Evolutionary conservation across 2,329 filamentous ascomycete species (phyloP), one percentile per base, ranked within the genome.

Genomic region (Emergomyces orientalis): DNA sequence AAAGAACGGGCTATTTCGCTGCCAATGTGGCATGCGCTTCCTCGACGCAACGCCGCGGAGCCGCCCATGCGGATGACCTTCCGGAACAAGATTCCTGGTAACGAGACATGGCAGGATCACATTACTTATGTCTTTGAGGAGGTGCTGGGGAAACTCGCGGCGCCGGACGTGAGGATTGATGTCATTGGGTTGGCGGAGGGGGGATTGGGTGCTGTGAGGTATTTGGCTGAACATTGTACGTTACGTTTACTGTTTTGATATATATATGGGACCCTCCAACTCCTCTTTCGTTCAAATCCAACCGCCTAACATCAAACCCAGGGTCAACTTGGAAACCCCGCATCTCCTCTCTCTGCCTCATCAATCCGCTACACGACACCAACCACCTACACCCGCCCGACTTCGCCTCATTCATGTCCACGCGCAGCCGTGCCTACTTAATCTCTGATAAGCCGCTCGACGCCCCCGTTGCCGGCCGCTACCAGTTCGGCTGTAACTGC

Each of bases 171-270:
- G 0, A 81, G 80, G 54, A 70, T 96, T 25, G 86, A 91, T 70
- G 72, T 96, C 39, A 79, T 96, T 57, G 89, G 84, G 0, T 77
- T 94, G 19, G 86, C 88, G 1, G 85, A 88, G 62, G 86, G 86
- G 3, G 86, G 85, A 0, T 80, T 86, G 39, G 76, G 80, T 1
- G 77, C 85, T 0, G 74, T 87, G 34, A 70, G 75, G 17, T 87
- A 88, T 65, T 77, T 94, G 11, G 80, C 86, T 43, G 67, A 80
- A 2, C 71, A 83, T 11, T 79, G 78, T 72, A 81, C n/a, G n/a
- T n/a, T n/a, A n/a, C 77, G 71, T 87, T 4, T 25, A 14, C 4
- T 14, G 11, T 17, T 30, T 27, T 25, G 3, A n/a, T 43, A 30
- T 17, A 39, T 55, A 19, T 43, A 39, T 11, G 8, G 2, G 3